Evolutionary conservation across 2,329 filamentous ascomycete genomes (phyloP), one percentile per base, ranked within the genome.

Genomic region (Endothia cerciana): DNA sequence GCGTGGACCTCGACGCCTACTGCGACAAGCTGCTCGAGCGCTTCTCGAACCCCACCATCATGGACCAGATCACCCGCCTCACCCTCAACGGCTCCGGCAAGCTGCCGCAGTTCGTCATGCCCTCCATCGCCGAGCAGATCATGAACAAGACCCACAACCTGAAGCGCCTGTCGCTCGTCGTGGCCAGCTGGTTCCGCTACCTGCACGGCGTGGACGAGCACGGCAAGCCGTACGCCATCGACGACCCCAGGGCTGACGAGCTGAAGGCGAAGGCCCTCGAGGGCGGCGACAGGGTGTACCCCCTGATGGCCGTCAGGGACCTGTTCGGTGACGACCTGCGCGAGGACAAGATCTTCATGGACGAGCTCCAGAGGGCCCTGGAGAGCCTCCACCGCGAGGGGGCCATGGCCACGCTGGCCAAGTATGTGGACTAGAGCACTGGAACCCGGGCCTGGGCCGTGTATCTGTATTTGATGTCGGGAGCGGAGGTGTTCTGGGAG

Each of bases 11-110:
- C 61, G 82, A 85, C 69, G 69, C 81, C 70, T 85, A 85, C 75
- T 83, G 81, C 77, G 74, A 79, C 67, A 85, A 82, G 0, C 79
- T 85, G 55, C 80, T 85, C 67, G 81, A 83, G 73, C 83, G 83
- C 45, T 85, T 85, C 77, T 80, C 81, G 72, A 85, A 85, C 80
- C 82, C 83, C 0, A 84, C 82, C 63, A 84, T 85, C 71, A 83
- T 80, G 81, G 83, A 85, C 67, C 82, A 84, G 75, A 77, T 85
- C 64, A 80, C 81, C 47, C 83, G 83, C 45, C 75, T 85, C 67
- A 81, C 80, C 66, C 79, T 85, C 28, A 81, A 81, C 72, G 82
- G 78, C 28, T 84, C 82, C 6, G 83, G 83, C 76, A 85, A 85
- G 79, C 80, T 85, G 47, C 83, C 83, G 0, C 82, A 81, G 74